phyloP scores from a whole-genome alignment of 2,329 filamentous ascomycete species.

The Cladosporium austrohemisphaericum region DNA sequence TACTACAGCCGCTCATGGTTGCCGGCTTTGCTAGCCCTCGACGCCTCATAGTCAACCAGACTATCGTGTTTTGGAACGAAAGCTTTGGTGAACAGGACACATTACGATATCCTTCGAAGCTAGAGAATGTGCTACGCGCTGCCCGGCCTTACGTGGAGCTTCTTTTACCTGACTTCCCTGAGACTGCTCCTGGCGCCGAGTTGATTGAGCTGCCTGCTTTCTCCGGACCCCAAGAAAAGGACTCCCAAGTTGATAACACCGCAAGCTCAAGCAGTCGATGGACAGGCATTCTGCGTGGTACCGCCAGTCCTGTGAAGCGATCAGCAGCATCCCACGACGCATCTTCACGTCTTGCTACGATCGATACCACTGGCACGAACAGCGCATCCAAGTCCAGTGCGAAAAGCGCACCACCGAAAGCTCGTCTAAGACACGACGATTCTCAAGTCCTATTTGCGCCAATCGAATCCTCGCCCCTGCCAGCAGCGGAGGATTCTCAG shows the following conservation, averaged over 20 bases:
- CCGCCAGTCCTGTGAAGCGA: constrained; percentile 17
- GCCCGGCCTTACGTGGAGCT: constrained; percentile 55
- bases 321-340: constrained; percentile 21
- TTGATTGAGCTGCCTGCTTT: constrained; percentile 23
- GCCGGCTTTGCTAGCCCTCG: constrained; percentile 53
- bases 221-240: constrained; percentile 21
- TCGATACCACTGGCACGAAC: constrained; percentile 3
- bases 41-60: constrained; percentile 47
- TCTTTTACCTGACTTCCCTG: constrained; percentile 47
- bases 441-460: constrained; percentile 76
- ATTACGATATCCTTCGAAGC: constrained; percentile 60
- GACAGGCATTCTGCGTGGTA: constrained; percentile 4
- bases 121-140: constrained; percentile 61
- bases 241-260: not conserved
- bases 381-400: constrained; percentile 4
- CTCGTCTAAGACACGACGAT: constrained; percentile 69
- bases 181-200: constrained; percentile 27
- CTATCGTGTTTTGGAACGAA: constrained; percentile 64
- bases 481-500: constrained; percentile 59
- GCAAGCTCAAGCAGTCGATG: constrained; percentile 6
- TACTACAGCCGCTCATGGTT: constrained; percentile 49
- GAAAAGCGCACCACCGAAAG: not conserved
- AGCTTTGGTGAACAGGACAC: constrained; percentile 60
- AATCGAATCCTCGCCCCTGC: constrained; percentile 55
- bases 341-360: constrained; percentile 4